Conservation (phyloP, 2,329 filamentous ascomycete species). For the Colletotrichum paranaense region DNA sequence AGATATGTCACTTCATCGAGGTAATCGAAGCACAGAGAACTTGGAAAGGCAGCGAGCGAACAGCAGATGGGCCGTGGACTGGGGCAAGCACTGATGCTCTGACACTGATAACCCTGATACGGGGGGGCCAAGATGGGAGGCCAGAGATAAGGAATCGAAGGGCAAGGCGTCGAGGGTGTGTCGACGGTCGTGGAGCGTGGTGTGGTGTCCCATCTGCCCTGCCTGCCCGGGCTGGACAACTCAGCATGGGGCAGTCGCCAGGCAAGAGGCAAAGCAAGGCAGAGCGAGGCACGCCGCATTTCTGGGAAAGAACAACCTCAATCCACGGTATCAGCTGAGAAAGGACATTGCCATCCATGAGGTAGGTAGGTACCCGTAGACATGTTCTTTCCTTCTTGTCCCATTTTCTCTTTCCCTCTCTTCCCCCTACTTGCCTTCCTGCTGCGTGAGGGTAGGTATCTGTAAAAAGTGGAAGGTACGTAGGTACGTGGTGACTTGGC, state of each 20-base stretch:
- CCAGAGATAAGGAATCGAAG: constrained; percentile 9
- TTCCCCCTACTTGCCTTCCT: not conserved
- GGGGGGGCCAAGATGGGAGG: constrained; percentile 7
- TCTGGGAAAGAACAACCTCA: not conserved
- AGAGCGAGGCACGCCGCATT: not conserved
- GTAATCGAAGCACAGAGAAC: not conserved
- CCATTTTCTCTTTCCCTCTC: not conserved
- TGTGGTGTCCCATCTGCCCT: not conserved
- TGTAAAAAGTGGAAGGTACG: too few species aligned
- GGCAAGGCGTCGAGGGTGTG: not conserved
- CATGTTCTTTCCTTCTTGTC: not conserved
- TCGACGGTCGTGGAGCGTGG: not conserved
- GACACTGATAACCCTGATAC: constrained; percentile 4
- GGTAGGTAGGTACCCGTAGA: not conserved
- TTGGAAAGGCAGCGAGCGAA: not conserved
- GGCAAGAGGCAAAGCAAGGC: not conserved
- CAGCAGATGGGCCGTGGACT: not conserved
- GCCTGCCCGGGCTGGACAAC: not conserved
- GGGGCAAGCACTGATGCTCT: not conserved
- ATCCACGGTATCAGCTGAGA: not conserved
- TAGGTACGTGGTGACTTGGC: not conserved
- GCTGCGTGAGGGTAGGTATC: not conserved
- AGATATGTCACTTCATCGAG: constrained; percentile 8
- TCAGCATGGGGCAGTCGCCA: not conserved
- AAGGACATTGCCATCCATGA: not conserved